These are phyloP conservation scores for Cordyceps pruinosa DNA, from an alignment of 2,329 filamentous ascomycete genomes.

Conservation along the genomic window DNA sequence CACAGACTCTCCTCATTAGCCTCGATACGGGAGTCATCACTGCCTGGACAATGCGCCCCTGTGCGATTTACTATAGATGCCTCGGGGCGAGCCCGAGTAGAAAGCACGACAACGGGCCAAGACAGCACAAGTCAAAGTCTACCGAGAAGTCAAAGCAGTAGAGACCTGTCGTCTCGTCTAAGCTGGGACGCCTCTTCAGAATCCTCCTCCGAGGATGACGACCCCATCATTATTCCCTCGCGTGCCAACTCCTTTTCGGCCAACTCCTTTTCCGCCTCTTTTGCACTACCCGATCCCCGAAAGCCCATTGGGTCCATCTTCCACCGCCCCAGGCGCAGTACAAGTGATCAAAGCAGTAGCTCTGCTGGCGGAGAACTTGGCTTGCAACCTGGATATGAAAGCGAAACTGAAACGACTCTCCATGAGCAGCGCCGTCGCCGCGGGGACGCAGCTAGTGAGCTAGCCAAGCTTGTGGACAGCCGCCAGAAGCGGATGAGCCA, in stretches of 20 bases:
- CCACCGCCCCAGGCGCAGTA: slow-evolving; percentile 39
- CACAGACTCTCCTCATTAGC: slow-evolving; percentile 44
- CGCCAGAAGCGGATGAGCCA: slow-evolving; percentile 38
- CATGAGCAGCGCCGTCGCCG: slow-evolving; percentile 37
- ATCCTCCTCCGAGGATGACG: slow-evolving; percentile 55
- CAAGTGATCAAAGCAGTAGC: slow-evolving; percentile 43
- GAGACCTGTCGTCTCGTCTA: slow-evolving; percentile 23
- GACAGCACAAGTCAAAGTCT: slow-evolving; percentile 20
- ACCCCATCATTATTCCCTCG: slow-evolving; percentile 58
- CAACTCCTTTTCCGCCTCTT: slow-evolving; percentile 51
- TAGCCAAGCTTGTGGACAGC: slow-evolving; percentile 50
- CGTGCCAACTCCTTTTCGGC: slow-evolving; percentile 44
- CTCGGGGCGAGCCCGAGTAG: slow-evolving; percentile 51
- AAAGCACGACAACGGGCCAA: slow-evolving; percentile 37
- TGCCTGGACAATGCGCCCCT: slow-evolving; percentile 43
- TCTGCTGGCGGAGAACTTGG: slow-evolving; percentile 30
- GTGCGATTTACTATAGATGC: slow-evolving; percentile 59
- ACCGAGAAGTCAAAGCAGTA: slow-evolving; percentile 23
- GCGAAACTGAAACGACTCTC: slow-evolving; percentile 53
- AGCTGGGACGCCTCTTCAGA: slow-evolving; percentile 40
- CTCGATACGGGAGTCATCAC: slow-evolving; percentile 49
- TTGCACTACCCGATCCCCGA: slow-evolving; percentile 47
- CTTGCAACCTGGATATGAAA: slow-evolving; percentile 39
- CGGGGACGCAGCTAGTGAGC: slow-evolving; percentile 54
- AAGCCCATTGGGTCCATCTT: slow-evolving; percentile 44